Conservation (phyloP, 208 protist species). For the Acanthamoeba culbertsoni region DNA sequence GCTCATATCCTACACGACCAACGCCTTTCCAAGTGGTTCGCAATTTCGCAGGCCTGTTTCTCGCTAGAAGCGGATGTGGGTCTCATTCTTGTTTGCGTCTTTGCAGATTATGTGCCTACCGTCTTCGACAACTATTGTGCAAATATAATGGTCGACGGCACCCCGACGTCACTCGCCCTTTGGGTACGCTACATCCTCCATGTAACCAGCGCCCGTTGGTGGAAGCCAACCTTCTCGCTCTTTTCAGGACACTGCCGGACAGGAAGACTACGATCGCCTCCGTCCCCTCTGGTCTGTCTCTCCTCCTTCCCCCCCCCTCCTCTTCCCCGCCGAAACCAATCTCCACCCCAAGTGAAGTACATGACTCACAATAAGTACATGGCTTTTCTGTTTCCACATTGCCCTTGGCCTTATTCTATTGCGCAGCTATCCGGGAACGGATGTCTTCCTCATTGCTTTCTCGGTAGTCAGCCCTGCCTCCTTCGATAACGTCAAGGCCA, state of each 20-base stretch:
- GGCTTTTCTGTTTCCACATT: slow-evolving; percentile 72
- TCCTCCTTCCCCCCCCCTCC: background rate
- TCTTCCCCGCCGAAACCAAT: slow-evolving; percentile 71
- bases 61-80: background rate
- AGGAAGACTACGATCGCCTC: slow-evolving; percentile 90
- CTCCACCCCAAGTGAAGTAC: too few species aligned
- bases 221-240: background rate
- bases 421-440: slow-evolving; percentile 85
- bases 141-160: slow-evolving; percentile 82
- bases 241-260: slow-evolving; percentile 78
- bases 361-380: background rate
- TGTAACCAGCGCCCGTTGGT: background rate
- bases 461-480: slow-evolving; percentile 80
- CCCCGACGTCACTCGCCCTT: slow-evolving; percentile 78
- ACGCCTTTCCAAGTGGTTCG: background rate
- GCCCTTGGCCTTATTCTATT: slow-evolving; percentile 80
- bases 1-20: slow-evolving; percentile 54
- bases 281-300: slow-evolving; percentile 77
- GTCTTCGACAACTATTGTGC: slow-evolving; percentile 79
- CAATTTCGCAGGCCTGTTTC: background rate
- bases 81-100: background rate
- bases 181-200: background rate
- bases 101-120: slow-evolving; percentile 45
- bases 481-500: slow-evolving; percentile 80
- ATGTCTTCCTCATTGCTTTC: slow-evolving; percentile 87